Evolutionary conservation across 352 stramenopile species (phyloP).

Genomic region (Globisporangium camurandrum): DNA sequence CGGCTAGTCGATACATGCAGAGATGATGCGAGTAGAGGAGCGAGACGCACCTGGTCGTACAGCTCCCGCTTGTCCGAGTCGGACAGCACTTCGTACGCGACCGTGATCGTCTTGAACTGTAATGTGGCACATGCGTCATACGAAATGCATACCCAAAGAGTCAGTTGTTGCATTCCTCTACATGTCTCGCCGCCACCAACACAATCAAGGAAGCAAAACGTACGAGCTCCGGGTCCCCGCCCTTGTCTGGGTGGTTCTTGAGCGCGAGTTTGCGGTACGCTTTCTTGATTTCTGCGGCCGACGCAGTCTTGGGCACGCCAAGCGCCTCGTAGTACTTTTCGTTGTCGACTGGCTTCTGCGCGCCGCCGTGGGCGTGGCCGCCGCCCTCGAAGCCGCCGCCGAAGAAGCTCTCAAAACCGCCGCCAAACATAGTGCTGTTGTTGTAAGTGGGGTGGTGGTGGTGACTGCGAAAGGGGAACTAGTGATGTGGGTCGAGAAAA

Average conservation of each 20-base stretch:
- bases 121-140: no score
- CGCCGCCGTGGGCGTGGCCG: conserved; percentile 24
- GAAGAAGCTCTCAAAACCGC: conserved; percentile 84
- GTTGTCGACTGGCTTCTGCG: conserved; percentile 75
- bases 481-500: neutral
- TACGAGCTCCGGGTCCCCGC: conserved; percentile 93
- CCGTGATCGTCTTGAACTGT: conserved; percentile 90
- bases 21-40: conserved; percentile 5
- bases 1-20: neutral
- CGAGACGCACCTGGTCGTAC: conserved; percentile 74
- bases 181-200: no score
- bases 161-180: no score
- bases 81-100: conserved; percentile 96
- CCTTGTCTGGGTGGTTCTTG: conserved; percentile 98
- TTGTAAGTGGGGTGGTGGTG: no score
- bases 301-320: conserved; percentile 79
- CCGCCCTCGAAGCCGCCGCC: conserved; percentile 65
- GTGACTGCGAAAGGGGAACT: no score
- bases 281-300: conserved; percentile 85
- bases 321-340: conserved; percentile 86
- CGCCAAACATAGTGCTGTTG: conserved; percentile 58
- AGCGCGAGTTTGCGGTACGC: conserved; percentile 86
- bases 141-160: no score
- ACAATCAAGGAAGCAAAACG: conserved; percentile 4
- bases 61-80: conserved; percentile 88